Percentiles rank a stretch among this genome's conserved stretches.
Evolutionary conservation across 2,329 filamentous ascomycete species (phyloP).

Genomic region (Macroventuria anomochaeta): DNA sequence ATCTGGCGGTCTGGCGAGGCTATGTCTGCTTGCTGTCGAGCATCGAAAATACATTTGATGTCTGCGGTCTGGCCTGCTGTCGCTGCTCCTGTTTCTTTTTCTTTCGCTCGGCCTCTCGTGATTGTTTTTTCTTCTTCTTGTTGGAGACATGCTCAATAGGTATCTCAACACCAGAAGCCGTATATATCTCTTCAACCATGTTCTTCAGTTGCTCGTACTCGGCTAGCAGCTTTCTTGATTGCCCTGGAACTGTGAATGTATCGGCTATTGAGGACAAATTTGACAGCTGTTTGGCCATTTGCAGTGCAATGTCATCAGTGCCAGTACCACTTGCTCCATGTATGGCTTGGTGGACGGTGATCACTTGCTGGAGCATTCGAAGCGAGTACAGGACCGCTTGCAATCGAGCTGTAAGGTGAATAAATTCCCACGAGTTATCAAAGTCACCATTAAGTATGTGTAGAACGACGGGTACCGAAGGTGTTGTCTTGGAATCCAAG

Average conservation of each 20-base stretch:
- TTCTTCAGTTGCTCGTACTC: conserved; percentile 25
- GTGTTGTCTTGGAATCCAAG: conserved; percentile 28
- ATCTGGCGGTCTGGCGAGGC: no score
- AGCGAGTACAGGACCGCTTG: conserved; percentile 54
- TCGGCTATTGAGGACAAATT: conserved; percentile 34
- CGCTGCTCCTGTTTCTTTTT: conserved; percentile 30
- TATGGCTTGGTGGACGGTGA: conserved; percentile 29
- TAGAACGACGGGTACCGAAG: conserved; percentile 22
- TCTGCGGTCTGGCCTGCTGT: conserved; percentile 3
- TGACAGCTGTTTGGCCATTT: conserved; percentile 26
- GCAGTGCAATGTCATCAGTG: not conserved
- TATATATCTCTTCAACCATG: conserved; percentile 39
- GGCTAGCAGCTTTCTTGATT: conserved; percentile 19
- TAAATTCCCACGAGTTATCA: conserved; percentile 46
- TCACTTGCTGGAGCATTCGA: conserved; percentile 50
- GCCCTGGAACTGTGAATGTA: conserved; percentile 36
- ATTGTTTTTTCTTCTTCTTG: conserved; percentile 34
- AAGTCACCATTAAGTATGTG: conserved; percentile 39
- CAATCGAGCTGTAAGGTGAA: conserved; percentile 51
- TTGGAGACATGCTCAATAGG: conserved; percentile 24
- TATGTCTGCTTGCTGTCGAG: conserved; percentile 1
- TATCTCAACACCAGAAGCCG: conserved; percentile 30
- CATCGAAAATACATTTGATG: conserved; percentile 9
- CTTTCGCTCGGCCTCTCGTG: conserved; percentile 38
- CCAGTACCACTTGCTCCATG: not conserved